Evolutionary conservation across 1,284 basidiomycete genomes (phyloP).

Genomic region (Anthracocystis walkeri): DNA sequence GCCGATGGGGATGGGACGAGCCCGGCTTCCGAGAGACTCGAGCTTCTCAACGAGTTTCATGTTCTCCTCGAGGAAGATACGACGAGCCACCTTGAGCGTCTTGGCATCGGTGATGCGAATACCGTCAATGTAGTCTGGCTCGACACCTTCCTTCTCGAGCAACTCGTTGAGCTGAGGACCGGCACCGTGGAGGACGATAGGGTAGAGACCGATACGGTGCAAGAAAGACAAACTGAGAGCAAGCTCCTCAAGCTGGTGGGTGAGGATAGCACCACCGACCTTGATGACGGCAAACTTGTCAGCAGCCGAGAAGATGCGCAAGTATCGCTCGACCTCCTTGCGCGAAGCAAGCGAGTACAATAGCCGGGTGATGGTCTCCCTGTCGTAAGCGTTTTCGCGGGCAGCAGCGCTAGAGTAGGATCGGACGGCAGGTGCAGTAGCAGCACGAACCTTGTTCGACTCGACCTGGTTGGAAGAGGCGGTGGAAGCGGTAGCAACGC

Average conservation of each 20-base stretch:
- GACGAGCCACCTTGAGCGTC: conserved; percentile 67
- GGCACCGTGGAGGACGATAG: conserved; percentile 68
- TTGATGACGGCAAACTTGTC: conserved; percentile 70
- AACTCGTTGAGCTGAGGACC: conserved; percentile 70
- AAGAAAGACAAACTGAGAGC: conserved; percentile 68
- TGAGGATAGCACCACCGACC: conserved; percentile 69
- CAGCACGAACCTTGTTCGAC: conserved; percentile 31
- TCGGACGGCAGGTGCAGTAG: conserved; percentile 24
- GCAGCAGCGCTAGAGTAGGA: conserved; percentile 51
- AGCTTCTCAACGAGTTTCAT: conserved; percentile 68
- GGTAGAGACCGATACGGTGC: conserved; percentile 69
- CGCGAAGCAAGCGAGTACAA: conserved; percentile 69
- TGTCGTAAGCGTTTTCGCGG: conserved; percentile 56
- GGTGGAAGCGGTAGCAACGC: conserved; percentile 34
- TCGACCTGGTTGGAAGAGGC: conserved; percentile 23
- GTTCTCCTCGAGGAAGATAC: conserved; percentile 69
- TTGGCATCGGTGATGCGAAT: conserved; percentile 69
- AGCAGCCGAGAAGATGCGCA: conserved; percentile 69
- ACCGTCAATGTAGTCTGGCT: conserved; percentile 69
- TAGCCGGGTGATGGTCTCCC: conserved; percentile 68
- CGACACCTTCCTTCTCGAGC: conserved; percentile 68
- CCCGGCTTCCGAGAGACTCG: conserved; percentile 67
- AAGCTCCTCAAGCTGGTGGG: conserved; percentile 68
- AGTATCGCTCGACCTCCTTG: conserved; percentile 69
- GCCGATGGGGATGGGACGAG: conserved; percentile 68